These are phyloP conservation scores for Hemerocallis citrina DNA, from an alignment of 106 monocot species.

Conservation along the genomic window DNA sequence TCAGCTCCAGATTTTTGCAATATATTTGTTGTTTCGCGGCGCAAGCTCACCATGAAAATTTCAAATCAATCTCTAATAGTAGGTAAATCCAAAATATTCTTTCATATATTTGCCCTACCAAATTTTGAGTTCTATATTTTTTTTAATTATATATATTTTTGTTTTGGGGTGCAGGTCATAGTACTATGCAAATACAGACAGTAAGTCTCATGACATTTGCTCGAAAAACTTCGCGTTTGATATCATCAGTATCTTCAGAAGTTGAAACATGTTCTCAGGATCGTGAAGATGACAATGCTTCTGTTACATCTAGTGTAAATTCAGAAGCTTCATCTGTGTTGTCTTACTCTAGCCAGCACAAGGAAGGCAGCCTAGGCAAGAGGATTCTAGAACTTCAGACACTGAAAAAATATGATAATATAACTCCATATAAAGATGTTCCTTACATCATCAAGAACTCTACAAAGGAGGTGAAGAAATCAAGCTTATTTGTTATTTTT, in stretches of 20 bases:
- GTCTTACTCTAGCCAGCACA: neutral
- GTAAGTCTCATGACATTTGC: slow-evolving; percentile 29
- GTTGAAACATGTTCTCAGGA: slow-evolving; percentile 4
- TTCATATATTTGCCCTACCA: no score
- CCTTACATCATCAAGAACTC: slow-evolving; percentile 11
- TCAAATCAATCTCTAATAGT: slow-evolving; percentile 6
- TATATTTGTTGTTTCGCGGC: slow-evolving; percentile 58
- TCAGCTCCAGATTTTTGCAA: slow-evolving; percentile 49
- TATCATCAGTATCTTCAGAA: slow-evolving; percentile 3
- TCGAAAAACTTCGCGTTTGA: slow-evolving; percentile 4
- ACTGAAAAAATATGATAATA: slow-evolving; percentile 9
- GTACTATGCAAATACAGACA: slow-evolving; percentile 14
- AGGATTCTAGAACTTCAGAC: slow-evolving; percentile 4
- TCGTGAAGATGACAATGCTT: neutral
- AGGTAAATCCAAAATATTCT: slow-evolving; percentile 21
- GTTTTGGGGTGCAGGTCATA: slow-evolving; percentile 18
- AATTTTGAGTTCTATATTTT: slow-evolving; percentile 6
- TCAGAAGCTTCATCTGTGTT: slow-evolving; percentile 11
- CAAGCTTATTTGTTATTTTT: neutral
- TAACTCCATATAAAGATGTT: neutral
- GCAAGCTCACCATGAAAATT: slow-evolving; percentile 34
- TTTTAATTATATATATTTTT: neutral
- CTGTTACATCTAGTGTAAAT: slow-evolving; percentile 10
- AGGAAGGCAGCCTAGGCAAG: slow-evolving; percentile 4
- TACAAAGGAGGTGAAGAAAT: slow-evolving; percentile 8